phyloP scores from a whole-genome alignment of 768 basidiomycete species.

The Trametes punicea region DNA sequence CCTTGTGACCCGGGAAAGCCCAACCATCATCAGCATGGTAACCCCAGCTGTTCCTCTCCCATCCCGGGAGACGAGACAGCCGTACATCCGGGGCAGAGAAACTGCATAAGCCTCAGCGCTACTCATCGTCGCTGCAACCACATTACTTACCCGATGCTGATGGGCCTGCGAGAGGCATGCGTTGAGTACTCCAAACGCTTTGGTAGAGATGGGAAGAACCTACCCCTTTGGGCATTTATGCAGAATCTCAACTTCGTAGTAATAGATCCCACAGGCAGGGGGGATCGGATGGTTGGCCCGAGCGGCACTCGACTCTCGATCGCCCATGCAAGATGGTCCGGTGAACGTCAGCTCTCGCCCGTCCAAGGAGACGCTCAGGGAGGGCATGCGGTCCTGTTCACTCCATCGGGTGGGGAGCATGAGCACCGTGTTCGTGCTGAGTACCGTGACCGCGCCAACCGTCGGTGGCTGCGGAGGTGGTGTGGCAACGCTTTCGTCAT shows the following conservation, averaged over 20 bases:
- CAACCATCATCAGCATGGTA: slow-evolving; percentile 91
- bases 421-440: slow-evolving; percentile 35
- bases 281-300: slow-evolving; percentile 78
- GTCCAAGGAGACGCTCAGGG: slow-evolving; percentile 61
- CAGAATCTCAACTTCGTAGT: slow-evolving; percentile 86
- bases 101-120: slow-evolving; percentile 34
- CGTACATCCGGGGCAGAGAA: slow-evolving; percentile 66
- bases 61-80: slow-evolving; percentile 77
- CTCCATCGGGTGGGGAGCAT: slow-evolving; percentile 78
- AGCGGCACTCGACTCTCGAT: slow-evolving; percentile 75
- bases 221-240: slow-evolving; percentile 82
- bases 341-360: slow-evolving; percentile 69
- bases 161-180: slow-evolving; percentile 47
- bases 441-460: slow-evolving; percentile 12
- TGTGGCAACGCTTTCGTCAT: slow-evolving; percentile 59
- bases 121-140: slow-evolving; percentile 21
- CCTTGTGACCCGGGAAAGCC: slow-evolving; percentile 70
- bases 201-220: slow-evolving; percentile 28
- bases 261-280: slow-evolving; percentile 85
- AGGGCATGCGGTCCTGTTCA: slow-evolving; percentile 57
- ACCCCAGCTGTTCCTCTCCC: slow-evolving; percentile 85
- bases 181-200: background rate
- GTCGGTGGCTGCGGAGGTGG: slow-evolving; percentile 38
- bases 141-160: slow-evolving; percentile 77
- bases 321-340: slow-evolving; percentile 56